Conservation (phyloP, 2,329 filamentous ascomycete genomes). For the Thelonectria olida region DNA sequence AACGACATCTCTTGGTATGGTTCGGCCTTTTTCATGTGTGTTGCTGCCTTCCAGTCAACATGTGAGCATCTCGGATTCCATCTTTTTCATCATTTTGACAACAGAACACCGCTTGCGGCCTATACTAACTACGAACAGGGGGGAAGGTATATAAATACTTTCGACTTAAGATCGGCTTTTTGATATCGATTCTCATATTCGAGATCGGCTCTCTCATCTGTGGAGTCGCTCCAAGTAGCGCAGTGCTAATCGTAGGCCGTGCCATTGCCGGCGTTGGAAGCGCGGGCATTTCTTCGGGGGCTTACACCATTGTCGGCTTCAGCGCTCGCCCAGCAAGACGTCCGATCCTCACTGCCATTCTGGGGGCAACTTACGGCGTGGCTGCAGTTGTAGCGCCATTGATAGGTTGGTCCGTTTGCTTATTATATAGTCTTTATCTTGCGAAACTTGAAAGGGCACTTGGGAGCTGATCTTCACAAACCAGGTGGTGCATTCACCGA, state of each 20-base stretch:
- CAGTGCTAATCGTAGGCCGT: background rate
- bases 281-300: background rate
- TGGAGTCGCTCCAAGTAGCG: background rate
- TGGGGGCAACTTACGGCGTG: constrained; percentile 48
- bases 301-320: constrained; percentile 38
- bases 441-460: too few relatives aligned
- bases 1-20: constrained; percentile 68
- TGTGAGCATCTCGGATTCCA: too few relatives aligned
- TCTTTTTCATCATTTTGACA: too few relatives aligned
- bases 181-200: background rate
- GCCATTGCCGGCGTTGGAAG: background rate
- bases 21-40: constrained; percentile 61
- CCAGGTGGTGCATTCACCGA: constrained; percentile 50
- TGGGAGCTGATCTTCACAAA: too few relatives aligned
- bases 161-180: background rate
- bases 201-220: background rate
- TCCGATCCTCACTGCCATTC: constrained; percentile 48
- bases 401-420: too few relatives aligned
- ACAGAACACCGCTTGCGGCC: background rate
- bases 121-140: constrained; percentile 42
- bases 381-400: constrained; percentile 49
- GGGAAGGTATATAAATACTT: background rate
- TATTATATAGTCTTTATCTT: background rate
- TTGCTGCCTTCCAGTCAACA: constrained; percentile 54
- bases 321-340: constrained; percentile 46